Evolutionary conservation across 352 stramenopile species (phyloP), one percentile per base, ranked within the genome.

Genomic region (Globisporangium parvum): DNA sequence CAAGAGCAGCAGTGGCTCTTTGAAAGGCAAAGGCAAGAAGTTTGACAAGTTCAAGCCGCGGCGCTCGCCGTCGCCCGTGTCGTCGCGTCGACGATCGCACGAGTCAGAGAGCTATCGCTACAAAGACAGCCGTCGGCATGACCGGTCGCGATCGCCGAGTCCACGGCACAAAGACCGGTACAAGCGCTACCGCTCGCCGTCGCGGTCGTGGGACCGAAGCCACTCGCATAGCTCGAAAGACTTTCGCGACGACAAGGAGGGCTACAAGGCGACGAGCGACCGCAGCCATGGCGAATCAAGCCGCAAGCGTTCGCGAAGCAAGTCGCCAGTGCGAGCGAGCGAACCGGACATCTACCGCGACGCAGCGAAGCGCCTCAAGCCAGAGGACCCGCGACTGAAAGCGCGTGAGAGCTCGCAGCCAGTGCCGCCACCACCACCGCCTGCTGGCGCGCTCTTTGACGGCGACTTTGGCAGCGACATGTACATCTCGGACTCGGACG

Each of bases 401-500:
- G 31, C 31, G 31, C 31, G 31, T 0, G 31, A 37, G 42, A 57
- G 11, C 28, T 20, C 28, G 23, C 51, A 6, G 23, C 5, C 11
- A 18, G 20, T 31, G 8, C 35, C 47, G 0, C 11, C 23, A 11
- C 28, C 42, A 5, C 31, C 31, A 37, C 31, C 2, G 9, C 28
- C 42, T 24, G 9, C 20, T 33, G 49, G 42, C 11, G 20, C 57
- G 26, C 44, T 55, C 6, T 54, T 55, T 23, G 57, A 63, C 18
- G 49, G 46, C 6, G 49, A n/a, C 21, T 53, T 33, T 14, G 23
- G 47, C 52, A 59, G 44, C 44, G 55, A 70, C 41, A 59, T 66
- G 24, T 81, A 71, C 48, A 81, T 88, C 48, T 71, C 67, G 0
- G 75, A 85, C 24, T 86, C 75, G 37, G 78, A 88, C 26, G 57